Conservation (phyloP, 2,329 filamentous ascomycete genomes). For the Fusarium neocosmosporiellum region DNA sequence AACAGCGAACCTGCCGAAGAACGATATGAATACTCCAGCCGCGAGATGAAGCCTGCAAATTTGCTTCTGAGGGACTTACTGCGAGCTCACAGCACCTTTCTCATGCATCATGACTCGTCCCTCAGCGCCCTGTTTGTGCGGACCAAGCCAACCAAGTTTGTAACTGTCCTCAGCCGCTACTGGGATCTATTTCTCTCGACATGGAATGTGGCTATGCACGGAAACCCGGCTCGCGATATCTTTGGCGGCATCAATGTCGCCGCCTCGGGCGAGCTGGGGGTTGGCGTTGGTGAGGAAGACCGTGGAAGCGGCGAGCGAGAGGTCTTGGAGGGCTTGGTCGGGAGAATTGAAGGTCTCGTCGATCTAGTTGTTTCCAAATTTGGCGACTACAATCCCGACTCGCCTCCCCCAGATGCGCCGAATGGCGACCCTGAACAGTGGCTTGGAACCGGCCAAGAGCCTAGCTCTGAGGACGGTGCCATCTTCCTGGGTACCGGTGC, state of each 20-base stretch:
- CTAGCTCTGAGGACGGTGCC: constrained; percentile 80
- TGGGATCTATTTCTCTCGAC: constrained; percentile 78
- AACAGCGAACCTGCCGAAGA: constrained; percentile 54
- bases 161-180: constrained; percentile 78
- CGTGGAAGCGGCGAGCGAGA: constrained; percentile 93
- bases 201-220: constrained; percentile 92
- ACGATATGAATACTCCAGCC: constrained; percentile 82
- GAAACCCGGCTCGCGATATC: constrained; percentile 84
- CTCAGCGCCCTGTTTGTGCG: constrained; percentile 76
- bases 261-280: constrained; percentile 88
- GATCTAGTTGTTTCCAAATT: constrained; percentile 91
- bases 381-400: constrained; percentile 61
- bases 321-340: constrained; percentile 88
- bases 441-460: constrained; percentile 78
- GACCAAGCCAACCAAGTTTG: constrained; percentile 74
- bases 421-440: constrained; percentile 59
- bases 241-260: constrained; percentile 89
- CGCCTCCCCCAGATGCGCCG: constrained; percentile 37
- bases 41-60: constrained; percentile 86
- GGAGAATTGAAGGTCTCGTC: constrained; percentile 82
- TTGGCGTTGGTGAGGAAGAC: constrained; percentile 96
- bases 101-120: constrained; percentile 85
- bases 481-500: constrained; percentile 86
- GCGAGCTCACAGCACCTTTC: constrained; percentile 84
- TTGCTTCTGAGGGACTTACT: constrained; percentile 84